phyloP scores from a whole-genome alignment of 2,329 filamentous ascomycete genomes.

The Zarea fungicola region DNA sequence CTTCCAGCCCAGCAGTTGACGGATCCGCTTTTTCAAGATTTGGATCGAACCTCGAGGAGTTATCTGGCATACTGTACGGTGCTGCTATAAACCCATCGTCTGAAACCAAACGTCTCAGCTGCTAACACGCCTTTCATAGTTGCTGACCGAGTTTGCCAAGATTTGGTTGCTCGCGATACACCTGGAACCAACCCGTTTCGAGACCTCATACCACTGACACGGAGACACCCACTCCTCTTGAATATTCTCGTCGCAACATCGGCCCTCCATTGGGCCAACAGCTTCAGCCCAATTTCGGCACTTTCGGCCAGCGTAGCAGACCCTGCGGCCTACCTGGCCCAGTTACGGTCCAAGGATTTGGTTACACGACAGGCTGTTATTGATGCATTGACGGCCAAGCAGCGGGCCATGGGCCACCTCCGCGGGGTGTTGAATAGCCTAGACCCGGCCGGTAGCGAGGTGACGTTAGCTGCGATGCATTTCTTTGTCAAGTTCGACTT shows the following conservation, averaged over 20 bases:
- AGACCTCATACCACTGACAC: constrained; percentile 43
- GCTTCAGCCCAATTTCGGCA: constrained; percentile 30
- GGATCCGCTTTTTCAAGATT: constrained; percentile 52
- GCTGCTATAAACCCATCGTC: not conserved
- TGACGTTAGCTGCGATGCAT: constrained; percentile 42
- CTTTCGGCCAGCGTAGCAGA: constrained; percentile 28
- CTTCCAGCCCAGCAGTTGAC: constrained; percentile 27
- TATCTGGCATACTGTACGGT: constrained; percentile 48
- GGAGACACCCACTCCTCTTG: constrained; percentile 39
- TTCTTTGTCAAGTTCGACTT: constrained; percentile 49
- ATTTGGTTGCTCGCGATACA: constrained; percentile 46
- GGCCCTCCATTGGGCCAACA: constrained; percentile 44
- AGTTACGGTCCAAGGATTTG: constrained; percentile 33
- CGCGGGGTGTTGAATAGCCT: constrained; percentile 34
- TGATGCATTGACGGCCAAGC: constrained; percentile 42
- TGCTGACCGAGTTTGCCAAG: constrained; percentile 46
- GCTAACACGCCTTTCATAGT: constrained; percentile 30
- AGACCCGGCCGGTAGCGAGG: constrained; percentile 38
- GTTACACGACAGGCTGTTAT: constrained; percentile 36
- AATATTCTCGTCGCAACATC: constrained; percentile 46
- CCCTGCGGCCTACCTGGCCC: constrained; percentile 31
- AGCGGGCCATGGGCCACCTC: constrained; percentile 41
- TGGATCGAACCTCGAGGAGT: constrained; percentile 39
- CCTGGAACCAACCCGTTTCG: constrained; percentile 43
- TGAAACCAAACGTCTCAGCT: too few species aligned